Conservation (phyloP, 768 basidiomycete species). For the Russula lepida region DNA sequence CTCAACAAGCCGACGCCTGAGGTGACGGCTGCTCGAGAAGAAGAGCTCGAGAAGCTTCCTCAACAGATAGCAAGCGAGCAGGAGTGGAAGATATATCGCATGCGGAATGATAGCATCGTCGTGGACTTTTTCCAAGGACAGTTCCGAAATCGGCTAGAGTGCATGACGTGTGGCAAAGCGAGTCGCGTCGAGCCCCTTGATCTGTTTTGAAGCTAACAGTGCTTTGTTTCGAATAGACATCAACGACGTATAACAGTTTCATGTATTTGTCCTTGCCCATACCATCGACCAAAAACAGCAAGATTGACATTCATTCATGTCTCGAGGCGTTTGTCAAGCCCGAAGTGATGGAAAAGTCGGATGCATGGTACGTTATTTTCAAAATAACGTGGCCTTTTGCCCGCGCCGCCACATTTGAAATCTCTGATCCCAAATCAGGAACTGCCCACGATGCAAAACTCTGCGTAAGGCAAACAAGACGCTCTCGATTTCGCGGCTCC, state of each 20-base stretch:
- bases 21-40: slow-evolving; percentile 72
- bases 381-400: not conserved
- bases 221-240: slow-evolving; percentile 50
- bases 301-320: slow-evolving; percentile 69
- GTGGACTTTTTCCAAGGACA: slow-evolving; percentile 99
- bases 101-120: slow-evolving; percentile 86
- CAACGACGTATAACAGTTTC: slow-evolving; percentile 94
- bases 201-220: slow-evolving; percentile 15
- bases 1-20: slow-evolving; percentile 59
- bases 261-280: slow-evolving; percentile 92
- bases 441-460: slow-evolving; percentile 89
- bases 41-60: slow-evolving; percentile 79
- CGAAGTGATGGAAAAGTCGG: slow-evolving; percentile 85
- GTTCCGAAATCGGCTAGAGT: slow-evolving; percentile 83
- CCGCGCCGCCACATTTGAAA: not conserved
- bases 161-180: slow-evolving; percentile 85
- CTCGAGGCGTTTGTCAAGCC: slow-evolving; percentile 85
- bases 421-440: slow-evolving; percentile 44
- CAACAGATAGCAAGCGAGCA: slow-evolving; percentile 83
- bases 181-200: slow-evolving; percentile 24
- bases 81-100: slow-evolving; percentile 88
- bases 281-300: slow-evolving; percentile 50
- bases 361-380: slow-evolving; percentile 70
- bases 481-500: slow-evolving; percentile 84
- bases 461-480: slow-evolving; percentile 81